Conservation (phyloP, 371 early-diverging fungal species). For the Mycotypha africana region DNA sequence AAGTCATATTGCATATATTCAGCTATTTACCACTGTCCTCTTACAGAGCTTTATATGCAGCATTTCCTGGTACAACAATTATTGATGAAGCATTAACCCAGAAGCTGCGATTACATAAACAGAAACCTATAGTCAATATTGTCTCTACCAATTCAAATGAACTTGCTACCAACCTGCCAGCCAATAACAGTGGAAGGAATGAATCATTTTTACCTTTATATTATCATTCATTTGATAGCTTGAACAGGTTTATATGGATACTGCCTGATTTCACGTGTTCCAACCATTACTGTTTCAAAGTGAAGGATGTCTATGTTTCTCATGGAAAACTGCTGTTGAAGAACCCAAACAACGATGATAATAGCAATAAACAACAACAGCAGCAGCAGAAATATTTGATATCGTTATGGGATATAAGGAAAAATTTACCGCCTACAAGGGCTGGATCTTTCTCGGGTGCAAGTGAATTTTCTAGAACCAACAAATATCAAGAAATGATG, state of each 20-base stretch:
- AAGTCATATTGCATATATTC: slow-evolving; percentile 29
- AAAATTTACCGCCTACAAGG: slow-evolving; percentile 19
- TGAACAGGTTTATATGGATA: slow-evolving; percentile 27
- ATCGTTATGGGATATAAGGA: slow-evolving; percentile 31
- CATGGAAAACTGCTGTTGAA: slow-evolving; percentile 40
- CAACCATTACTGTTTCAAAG: slow-evolving; percentile 27
- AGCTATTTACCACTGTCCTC: slow-evolving; percentile 19
- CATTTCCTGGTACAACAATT: slow-evolving; percentile 19
- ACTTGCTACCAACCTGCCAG: slow-evolving; percentile 10
- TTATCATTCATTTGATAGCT: slow-evolving; percentile 19
- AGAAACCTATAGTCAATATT: slow-evolving; percentile 20
- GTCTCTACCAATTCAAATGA: slow-evolving; percentile 46
- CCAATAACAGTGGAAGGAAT: slow-evolving; percentile 14
- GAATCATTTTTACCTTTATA: slow-evolving; percentile 28
- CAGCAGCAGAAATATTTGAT: slow-evolving; percentile 6
- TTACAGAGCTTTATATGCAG: slow-evolving; percentile 20
- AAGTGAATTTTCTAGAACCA: slow-evolving; percentile 12
- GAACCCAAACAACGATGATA: slow-evolving; percentile 4
- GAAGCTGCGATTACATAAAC: slow-evolving; percentile 14
- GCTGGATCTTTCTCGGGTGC: slow-evolving; percentile 29
- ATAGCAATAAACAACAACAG: not conserved
- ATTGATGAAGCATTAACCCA: slow-evolving; percentile 30
- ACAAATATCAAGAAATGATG: slow-evolving; percentile 7
- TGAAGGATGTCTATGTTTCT: slow-evolving; percentile 43
- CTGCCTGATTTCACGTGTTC: slow-evolving; percentile 18